Percentiles rank a stretch among this genome's conserved stretches.
Conservation (phyloP, 306 rosid species). For the Heteromeles arbutifolia region DNA sequence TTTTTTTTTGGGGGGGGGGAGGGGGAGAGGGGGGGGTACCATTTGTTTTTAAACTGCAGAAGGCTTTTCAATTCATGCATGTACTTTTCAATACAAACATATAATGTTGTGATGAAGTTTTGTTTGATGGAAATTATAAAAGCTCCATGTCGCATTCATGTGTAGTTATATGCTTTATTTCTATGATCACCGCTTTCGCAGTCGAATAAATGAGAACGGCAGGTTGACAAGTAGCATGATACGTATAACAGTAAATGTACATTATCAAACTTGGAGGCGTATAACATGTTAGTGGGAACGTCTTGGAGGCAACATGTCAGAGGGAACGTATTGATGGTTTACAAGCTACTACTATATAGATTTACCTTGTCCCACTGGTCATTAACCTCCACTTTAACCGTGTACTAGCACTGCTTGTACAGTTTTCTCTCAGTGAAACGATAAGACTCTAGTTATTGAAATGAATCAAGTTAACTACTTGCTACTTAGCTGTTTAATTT, state of each 20-base stretch:
- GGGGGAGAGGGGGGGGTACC: constrained; percentile 1
- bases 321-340: neutral
- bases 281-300: neutral
- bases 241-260: neutral
- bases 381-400: too few relatives aligned
- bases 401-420: too few relatives aligned
- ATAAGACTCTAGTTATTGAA: neutral
- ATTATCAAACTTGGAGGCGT: neutral
- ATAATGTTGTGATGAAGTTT: neutral
- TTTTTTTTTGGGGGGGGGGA: neutral
- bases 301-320: too few relatives aligned
- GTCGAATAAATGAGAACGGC: neutral
- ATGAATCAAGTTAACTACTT: neutral
- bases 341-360: neutral
- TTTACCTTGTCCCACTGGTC: neutral
- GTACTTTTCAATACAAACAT: too few relatives aligned
- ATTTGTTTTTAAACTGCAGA: neutral
- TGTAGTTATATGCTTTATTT: neutral
- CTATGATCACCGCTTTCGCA: neutral
- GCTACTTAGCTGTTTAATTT: neutral
- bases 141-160: neutral
- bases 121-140: neutral
- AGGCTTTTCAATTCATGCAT: neutral
- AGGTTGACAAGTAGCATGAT: neutral
- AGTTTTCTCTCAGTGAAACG: neutral